Conservation (phyloP, 1,284 basidiomycete species). For the Fomitopsis pinicola region DNA sequence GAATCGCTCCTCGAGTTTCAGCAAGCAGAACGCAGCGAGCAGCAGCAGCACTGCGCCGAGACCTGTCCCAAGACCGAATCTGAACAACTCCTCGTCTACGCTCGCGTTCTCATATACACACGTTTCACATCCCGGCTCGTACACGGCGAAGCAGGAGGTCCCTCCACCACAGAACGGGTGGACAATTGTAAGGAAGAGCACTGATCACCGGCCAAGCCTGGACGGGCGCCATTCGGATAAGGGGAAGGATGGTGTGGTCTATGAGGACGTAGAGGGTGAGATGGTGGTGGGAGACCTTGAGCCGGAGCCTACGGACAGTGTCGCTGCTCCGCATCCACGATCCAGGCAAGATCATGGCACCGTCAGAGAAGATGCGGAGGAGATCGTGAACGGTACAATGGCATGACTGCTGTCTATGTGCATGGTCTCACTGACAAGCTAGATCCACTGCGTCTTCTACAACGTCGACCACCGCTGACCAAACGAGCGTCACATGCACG, state of each 20-base stretch:
- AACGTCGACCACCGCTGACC: conserved; percentile 15
- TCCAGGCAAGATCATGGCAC: conserved; percentile 40
- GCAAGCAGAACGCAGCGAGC: conserved; percentile 28
- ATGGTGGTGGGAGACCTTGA: conserved; percentile 74
- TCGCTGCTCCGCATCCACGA: conserved; percentile 28
- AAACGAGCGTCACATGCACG: conserved; percentile 12
- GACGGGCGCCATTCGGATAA: conserved; percentile 25
- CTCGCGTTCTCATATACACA: conserved; percentile 82
- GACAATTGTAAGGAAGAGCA: conserved; percentile 65
- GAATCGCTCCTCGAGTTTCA: conserved; percentile 31
- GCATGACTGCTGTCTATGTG: conserved; percentile 17
- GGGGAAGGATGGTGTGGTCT: conserved; percentile 25
- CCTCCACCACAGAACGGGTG: conserved; percentile 53
- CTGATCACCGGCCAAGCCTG: conserved; percentile 27
- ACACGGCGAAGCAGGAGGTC: conserved; percentile 50
- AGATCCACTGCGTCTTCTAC: conserved; percentile 31
- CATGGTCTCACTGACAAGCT: conserved; percentile 41
- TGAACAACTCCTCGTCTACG: conserved; percentile 57
- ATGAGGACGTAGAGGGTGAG: conserved; percentile 54
- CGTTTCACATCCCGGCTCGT: conserved; percentile 72
- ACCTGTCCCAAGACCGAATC: conserved; percentile 45
- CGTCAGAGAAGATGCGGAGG: conserved; percentile 64
- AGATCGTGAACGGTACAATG: conserved; percentile 65
- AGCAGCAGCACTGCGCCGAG: conserved; percentile 43
- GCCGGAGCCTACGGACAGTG: conserved; percentile 42